Evolutionary conservation across 73 alveolate genomes (phyloP).

Genomic region (Stentor roeselii): DNA sequence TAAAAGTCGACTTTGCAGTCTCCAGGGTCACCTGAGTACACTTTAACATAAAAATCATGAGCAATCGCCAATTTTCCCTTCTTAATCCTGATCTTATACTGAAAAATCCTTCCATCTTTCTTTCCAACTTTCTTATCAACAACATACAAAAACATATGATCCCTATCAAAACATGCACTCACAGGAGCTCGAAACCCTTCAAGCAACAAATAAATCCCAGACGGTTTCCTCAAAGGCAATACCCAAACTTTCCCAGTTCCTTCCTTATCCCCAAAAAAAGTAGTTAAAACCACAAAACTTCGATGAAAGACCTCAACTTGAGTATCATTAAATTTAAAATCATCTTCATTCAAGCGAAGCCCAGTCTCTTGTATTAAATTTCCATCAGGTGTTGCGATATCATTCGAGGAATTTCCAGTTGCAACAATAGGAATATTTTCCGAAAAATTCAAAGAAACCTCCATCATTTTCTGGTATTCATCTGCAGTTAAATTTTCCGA

Average conservation of each 20-base stretch:
- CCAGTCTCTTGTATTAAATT: too few relatives aligned
- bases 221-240: not conserved
- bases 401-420: not conserved
- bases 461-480: not conserved
- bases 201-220: not conserved
- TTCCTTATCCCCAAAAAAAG: not conserved
- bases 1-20: slow-evolving; percentile 17
- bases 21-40: not conserved
- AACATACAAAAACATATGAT: not conserved
- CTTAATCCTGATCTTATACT: not conserved
- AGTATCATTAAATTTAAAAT: not conserved
- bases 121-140: not conserved
- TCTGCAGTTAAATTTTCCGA: not conserved
- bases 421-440: not conserved
- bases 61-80: not conserved
- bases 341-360: not conserved
- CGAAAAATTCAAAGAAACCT: not conserved
- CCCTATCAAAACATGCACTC: not conserved
- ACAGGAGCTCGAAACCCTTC: slow-evolving; percentile 7
- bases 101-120: not conserved
- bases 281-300: not conserved
- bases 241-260: slow-evolving; percentile 23
- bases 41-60: not conserved
- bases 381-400: not conserved
- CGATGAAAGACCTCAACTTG: not conserved